Evolutionary conservation across 805 yeast species (phyloP), one percentile per base, ranked within the genome.

Genomic region (Metschnikowia amazonensis): DNA sequence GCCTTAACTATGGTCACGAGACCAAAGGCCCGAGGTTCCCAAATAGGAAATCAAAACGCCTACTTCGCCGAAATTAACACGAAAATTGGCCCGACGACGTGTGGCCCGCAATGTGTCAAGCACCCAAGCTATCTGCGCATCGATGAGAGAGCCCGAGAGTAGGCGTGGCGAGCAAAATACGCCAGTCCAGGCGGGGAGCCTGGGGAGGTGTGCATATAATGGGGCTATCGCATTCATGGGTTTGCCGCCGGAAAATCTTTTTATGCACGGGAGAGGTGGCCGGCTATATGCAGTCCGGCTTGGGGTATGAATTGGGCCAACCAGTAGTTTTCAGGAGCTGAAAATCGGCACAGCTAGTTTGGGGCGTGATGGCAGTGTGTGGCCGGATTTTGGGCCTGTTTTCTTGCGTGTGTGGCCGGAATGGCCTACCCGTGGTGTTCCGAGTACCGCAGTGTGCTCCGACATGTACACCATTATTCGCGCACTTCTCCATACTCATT

Each of bases 161-260:
- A 14, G 33, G 25, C 25, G 16, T 14, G 29, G 29, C 38, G 38
- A 35, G 38, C 38, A 23, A 20, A 24, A n/a, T 20, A 23, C 33
- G 23, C 28, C 30, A 16, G 41, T 24, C n/a, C 25, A n/a, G 41
- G 25, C 33, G 25, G 33, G 41, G 41, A 11, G 36, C 17, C 23
- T 14, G 41, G 41, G 41, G 33, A 24, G 41, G 23, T 5, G 24
- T 37, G 33, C 33, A 37, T 28, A 14, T 17, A n/a, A 9, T 5
- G 25, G 11, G 17, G 33, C 41, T 37, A 37, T 37, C 41, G 41
- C 41, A 37, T 28, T 9, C 28, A 18, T 11, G 20, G 18, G 41
- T n/a, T 37, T 37, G 41, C 40, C 35, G 40, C 40, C 41, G 41
- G 41, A 37, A 37, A 37, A 37, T 37, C 41, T 37, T 37, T 37